phyloP scores from a whole-genome alignment of 2,329 filamentous ascomycete species.

The Apiospora saccharicola region DNA sequence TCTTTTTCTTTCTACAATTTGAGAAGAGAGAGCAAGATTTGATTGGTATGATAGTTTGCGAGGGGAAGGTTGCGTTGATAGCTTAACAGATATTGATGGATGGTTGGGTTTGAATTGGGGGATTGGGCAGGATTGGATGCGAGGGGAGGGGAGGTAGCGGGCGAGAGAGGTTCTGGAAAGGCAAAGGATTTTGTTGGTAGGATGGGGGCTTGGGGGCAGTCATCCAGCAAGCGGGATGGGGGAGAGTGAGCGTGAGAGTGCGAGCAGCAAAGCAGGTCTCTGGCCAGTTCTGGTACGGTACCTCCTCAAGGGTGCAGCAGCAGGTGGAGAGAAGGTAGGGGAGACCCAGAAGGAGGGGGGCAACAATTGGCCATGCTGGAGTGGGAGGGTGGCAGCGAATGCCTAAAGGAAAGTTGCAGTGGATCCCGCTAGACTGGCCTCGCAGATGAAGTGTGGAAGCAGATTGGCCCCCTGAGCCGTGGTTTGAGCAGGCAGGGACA shows the following conservation, averaged over 20 bases:
- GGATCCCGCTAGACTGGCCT: neutral
- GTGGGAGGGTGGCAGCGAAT: constrained; percentile 12
- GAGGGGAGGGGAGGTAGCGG: constrained; percentile 11
- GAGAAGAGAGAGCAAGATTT: neutral
- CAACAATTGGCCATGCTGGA: neutral
- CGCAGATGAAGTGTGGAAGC: constrained; percentile 18
- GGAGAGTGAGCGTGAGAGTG: neutral
- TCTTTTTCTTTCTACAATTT: constrained; percentile 6
- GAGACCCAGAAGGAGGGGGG: neutral
- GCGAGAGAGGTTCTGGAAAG: constrained; percentile 20
- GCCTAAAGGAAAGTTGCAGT: constrained; percentile 19
- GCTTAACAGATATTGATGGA: constrained; percentile 12
- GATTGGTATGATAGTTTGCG: constrained; percentile 8
- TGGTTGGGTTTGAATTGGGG: neutral
- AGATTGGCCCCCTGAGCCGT: constrained; percentile 19
- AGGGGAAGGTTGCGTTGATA: constrained; percentile 10
- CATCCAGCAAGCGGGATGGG: neutral
- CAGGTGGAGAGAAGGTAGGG: neutral
- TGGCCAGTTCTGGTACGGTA: constrained; percentile 2
- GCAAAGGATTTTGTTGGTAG: constrained; percentile 24
- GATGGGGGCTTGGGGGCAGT: constrained; percentile 9
- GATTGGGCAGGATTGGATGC: constrained; percentile 2
- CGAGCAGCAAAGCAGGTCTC: neutral
- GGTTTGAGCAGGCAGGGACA: constrained; percentile 7
- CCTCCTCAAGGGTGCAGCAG: neutral